Conservation (phyloP, 108 stramenopile species). For the Cyclotella baltica region DNA sequence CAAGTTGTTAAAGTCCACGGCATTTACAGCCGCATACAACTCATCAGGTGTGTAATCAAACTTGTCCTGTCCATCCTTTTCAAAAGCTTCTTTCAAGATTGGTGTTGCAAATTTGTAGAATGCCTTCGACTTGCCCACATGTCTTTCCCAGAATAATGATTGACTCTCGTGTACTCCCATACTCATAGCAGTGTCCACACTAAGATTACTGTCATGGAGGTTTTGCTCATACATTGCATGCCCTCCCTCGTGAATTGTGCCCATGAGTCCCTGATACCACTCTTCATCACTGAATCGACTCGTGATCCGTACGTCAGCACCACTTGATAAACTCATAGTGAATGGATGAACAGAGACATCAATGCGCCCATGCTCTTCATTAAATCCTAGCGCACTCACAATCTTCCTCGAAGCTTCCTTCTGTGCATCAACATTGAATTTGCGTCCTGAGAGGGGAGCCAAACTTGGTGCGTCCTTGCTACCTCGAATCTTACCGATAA, state of each 20-base stretch:
- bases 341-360: slow-evolving; percentile 95
- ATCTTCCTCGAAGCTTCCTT: slow-evolving; percentile 64
- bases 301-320: slow-evolving; percentile 91
- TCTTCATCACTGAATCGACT: slow-evolving; percentile 77
- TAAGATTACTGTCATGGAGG: slow-evolving; percentile 51
- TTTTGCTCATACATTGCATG: slow-evolving; percentile 95
- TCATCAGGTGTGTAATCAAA: slow-evolving; percentile 63
- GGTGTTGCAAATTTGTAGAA: slow-evolving; percentile 83
- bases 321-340: slow-evolving; percentile 69
- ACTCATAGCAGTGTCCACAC: slow-evolving; percentile 66
- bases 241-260: slow-evolving; percentile 91
- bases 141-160: slow-evolving; percentile 92
- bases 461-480: slow-evolving; percentile 38
- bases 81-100: slow-evolving; percentile 65
- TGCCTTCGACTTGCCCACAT: slow-evolving; percentile 70
- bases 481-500: slow-evolving; percentile 68
- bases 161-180: slow-evolving; percentile 95
- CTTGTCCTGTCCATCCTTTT: slow-evolving; percentile 25
- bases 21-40: slow-evolving; percentile 85
- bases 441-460: slow-evolving; percentile 37
- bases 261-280: slow-evolving; percentile 90
- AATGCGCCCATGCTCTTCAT: slow-evolving; percentile 71
- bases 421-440: slow-evolving; percentile 69
- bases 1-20: slow-evolving; percentile 57
- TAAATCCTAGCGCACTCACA: slow-evolving; percentile 78